Base-by-base conservation (phyloP, 208 protist genomes). In the Eutreptiella sp. region DNA sequence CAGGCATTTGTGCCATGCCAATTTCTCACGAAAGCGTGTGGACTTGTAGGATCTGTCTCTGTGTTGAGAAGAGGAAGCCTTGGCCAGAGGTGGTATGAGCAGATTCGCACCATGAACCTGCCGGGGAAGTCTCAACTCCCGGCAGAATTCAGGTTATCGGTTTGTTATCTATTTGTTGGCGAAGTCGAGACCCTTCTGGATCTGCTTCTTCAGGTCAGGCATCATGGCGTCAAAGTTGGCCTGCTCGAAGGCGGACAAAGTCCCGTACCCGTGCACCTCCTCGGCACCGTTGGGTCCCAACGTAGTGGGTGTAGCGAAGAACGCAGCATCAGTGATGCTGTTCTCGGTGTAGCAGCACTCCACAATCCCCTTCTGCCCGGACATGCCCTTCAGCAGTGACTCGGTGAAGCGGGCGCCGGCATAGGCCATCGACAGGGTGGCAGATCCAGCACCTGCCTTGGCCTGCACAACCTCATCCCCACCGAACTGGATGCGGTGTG, bases 361-460 rank as follows among this genome's bases (percentile, higher is more conserved):
- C 24, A 73, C 50, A 19, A 85, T 52, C 19, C 74, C 72, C 36
- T 69, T 57, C 55, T 87, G 79, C 0, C 81, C 83, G 21, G 72
- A 59, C 32, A 87, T 63, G 5, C 78, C 83, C 57, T 80, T 79
- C 7, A 92, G 46, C 23, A 86, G 63, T 7, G 77, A 70, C 27
- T 68, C 55, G 0, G 78, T 38, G 50, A 57, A 57, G 11, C 39
- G 36, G 11, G 50, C 50, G n/a, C 50, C 50, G 16, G 93, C 93
- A 59, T 87, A 84, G 3, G 91, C 93, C 91, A 97, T 97, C 52
- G 90, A 96, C 34, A 97, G 88, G 27, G 93, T 96, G 29, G 93
- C 91, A 29, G 85, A 93, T n/a, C 93, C 93, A 19, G 76, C 70
- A 54, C 92, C 92, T 0, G 84, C 85, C 84, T 96, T 96, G 42